Evolutionary conservation across 305 asterid genomes (phyloP).

Genomic region (Withania somnifera): DNA sequence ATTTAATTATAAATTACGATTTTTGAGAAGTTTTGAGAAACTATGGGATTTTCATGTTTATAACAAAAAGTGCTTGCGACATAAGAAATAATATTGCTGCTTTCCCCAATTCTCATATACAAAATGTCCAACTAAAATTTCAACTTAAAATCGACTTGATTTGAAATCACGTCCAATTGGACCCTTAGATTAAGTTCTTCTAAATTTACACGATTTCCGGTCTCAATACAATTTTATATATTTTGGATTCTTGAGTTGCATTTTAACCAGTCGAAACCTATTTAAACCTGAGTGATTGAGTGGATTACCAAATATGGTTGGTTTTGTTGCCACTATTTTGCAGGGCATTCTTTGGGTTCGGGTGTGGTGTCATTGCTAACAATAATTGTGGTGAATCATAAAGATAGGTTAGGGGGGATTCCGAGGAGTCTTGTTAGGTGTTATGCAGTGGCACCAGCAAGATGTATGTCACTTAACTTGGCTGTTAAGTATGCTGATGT

Average conservation of each 20-base stretch:
- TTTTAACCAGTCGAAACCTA: background rate
- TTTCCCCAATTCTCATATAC: too few species aligned
- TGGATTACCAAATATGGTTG: background rate
- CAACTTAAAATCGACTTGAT: background rate
- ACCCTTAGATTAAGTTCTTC: background rate
- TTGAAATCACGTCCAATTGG: background rate
- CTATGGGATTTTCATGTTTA: background rate
- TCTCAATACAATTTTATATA: background rate
- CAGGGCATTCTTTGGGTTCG: conserved; percentile 91
- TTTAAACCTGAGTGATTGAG: background rate
- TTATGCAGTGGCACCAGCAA: conserved; percentile 79
- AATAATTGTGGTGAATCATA: conserved; percentile 70
- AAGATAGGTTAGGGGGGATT: conserved; percentile 55
- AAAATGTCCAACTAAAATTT: background rate
- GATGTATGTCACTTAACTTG: conserved; percentile 92
- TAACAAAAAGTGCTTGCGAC: background rate
- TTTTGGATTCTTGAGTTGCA: background rate
- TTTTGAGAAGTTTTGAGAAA: background rate
- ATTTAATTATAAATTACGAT: too few species aligned
- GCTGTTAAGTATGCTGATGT: conserved; percentile 92
- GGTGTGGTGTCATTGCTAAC: conserved; percentile 70
- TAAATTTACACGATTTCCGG: background rate
- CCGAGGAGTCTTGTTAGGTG: conserved; percentile 61
- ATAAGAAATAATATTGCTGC: background rate
- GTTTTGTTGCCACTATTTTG: conserved; percentile 16